These are phyloP conservation scores for Ceratocystis lukuohia DNA, from an alignment of 2,329 filamentous ascomycete genomes.

Conservation along the genomic window DNA sequence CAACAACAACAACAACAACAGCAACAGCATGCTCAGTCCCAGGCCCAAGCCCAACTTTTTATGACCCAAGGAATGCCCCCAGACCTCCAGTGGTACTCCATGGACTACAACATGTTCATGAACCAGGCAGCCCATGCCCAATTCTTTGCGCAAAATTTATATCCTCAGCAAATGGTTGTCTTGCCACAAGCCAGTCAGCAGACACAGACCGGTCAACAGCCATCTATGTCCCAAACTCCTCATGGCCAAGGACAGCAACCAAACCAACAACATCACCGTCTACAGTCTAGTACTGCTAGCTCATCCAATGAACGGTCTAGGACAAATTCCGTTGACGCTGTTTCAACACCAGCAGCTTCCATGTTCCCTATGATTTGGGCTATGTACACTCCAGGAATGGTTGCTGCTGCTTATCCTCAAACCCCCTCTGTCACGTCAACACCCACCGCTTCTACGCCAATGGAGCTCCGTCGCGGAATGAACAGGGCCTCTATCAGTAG, in stretches of 20 bases:
- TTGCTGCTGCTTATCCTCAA: constrained; percentile 7
- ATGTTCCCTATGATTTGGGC: constrained; percentile 23
- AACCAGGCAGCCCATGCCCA: background rate
- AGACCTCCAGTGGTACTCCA: background rate
- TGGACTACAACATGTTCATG: constrained; percentile 6
- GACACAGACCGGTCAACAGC: constrained; percentile 1
- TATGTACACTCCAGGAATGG: background rate
- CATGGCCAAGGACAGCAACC: background rate
- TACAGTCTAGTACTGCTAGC: constrained; percentile 6
- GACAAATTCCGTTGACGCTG: constrained; percentile 50
- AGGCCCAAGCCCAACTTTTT: constrained; percentile 22
- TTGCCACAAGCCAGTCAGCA: background rate
- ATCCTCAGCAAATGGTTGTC: constrained; percentile 5
- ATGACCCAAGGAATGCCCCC: background rate
- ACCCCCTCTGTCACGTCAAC: constrained; percentile 5
- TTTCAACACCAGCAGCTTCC: constrained; percentile 47
- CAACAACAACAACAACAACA: constrained; percentile 7
- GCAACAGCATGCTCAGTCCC: background rate
- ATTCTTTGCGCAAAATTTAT: constrained; percentile 1
- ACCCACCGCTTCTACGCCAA: background rate
- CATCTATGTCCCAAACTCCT: background rate
- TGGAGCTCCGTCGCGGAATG: constrained; percentile 44
- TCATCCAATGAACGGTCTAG: constrained; percentile 35
- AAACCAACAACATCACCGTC: constrained; percentile 9
- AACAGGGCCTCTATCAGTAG: constrained; percentile 35